These are phyloP conservation scores for Coniferiporia weirii DNA, from an alignment of 1,284 basidiomycete species.

Conservation along the genomic window DNA sequence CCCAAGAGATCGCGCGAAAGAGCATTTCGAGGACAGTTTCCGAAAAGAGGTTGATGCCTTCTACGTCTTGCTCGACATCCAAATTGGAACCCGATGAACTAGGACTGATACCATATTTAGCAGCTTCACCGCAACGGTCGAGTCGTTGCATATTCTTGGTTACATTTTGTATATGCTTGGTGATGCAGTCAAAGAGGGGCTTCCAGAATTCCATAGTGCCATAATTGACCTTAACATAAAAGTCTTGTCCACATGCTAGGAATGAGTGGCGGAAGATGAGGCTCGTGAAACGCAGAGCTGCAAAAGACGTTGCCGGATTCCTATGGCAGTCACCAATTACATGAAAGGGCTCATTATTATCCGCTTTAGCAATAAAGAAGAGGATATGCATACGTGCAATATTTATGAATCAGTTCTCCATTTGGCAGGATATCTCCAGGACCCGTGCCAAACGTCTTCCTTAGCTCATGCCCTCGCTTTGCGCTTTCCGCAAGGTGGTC, in stretches of 20 bases:
- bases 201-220: neutral
- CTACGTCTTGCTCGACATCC: neutral
- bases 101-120: neutral
- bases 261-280: conserved; percentile 2
- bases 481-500: conserved; percentile 2
- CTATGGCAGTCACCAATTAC: neutral
- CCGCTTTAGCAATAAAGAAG: neutral
- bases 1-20: neutral
- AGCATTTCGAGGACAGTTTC: conserved; percentile 3
- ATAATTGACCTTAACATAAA: neutral
- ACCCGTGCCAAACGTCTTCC: neutral
- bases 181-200: neutral
- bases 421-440: neutral
- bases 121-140: neutral
- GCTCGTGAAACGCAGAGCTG: conserved; percentile 1
- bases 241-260: neutral
- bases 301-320: neutral
- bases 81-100: neutral
- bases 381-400: neutral
- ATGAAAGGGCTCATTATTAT: neutral
- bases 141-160: no score
- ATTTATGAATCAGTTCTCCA: neutral
- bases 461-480: neutral
- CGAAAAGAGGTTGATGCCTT: neutral
- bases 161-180: neutral